Evolutionary conservation across 305 asterid species (phyloP).

Genomic region (Fraxinus velutina): DNA sequence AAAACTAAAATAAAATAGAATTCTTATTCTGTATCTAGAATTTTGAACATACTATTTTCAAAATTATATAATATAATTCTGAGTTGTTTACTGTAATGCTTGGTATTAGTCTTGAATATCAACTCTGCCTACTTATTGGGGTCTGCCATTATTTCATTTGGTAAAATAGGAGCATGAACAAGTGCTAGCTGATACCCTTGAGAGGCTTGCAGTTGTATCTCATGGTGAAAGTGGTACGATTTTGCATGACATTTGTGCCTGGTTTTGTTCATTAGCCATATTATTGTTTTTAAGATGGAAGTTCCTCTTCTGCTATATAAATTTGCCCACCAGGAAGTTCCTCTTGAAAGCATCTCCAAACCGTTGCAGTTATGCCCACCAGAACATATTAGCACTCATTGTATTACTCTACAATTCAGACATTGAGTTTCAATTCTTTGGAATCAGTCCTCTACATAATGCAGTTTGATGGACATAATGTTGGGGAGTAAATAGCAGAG

Average conservation of each 20-base stretch:
- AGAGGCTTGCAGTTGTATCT: constrained; percentile 42
- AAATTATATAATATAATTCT: too few species aligned
- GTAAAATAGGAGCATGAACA: constrained; percentile 43
- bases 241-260: not conserved
- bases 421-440: not conserved
- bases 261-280: not conserved
- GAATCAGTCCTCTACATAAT: not conserved
- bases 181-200: constrained; percentile 44
- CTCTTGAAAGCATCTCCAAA: not conserved
- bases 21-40: not conserved
- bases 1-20: not conserved
- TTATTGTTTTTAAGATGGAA: not conserved
- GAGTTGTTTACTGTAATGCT: not conserved
- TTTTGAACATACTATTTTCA: too few species aligned
- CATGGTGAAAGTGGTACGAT: constrained; percentile 50
- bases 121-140: not conserved
- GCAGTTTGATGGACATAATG: not conserved
- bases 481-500: not conserved
- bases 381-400: not conserved
- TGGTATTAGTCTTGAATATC: not conserved
- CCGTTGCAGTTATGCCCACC: not conserved
- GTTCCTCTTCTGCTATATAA: not conserved
- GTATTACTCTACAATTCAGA: not conserved
- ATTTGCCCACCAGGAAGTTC: too few species aligned
- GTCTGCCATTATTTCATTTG: not conserved